Base-by-base conservation (phyloP, 208 protist genomes). In the Crithidia thermophila region DNA sequence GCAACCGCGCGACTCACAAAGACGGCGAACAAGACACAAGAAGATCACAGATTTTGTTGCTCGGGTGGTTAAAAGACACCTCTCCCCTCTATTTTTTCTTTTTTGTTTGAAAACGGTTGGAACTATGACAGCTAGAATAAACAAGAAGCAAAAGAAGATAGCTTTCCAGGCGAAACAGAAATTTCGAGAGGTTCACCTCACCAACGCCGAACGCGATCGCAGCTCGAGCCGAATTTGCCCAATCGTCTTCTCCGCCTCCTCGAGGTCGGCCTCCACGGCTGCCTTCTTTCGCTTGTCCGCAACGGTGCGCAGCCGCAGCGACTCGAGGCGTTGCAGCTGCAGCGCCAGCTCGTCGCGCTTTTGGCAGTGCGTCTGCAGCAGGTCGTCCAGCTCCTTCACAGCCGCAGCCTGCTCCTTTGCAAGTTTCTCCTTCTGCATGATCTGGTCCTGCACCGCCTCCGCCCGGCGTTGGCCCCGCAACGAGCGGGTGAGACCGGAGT, bases 241-340 rank as follows among this genome's bases (percentile, higher is more conserved):
- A 56, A 94, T 84, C 3, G 57, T 47, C 20, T 73, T 59, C 46
- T 94, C 81, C 25, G 77, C 78, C 13, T 68, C 70, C 37, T 76
- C 73, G 9, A 94, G 65, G 7, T 72, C 66, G 5, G 52, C 25
- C 47, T 94, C 85, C 28, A 85, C 37, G 0, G 73, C 34, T 7
- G 70, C 73, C 42, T 87, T 86, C 60, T 79, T 82, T 42, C 70
- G 59, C 25, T 80, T 56, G 30, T 90, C 83, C 20, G 77, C 63
- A 0, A 79, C 84, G 7, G 73, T 90, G 37, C 86, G 83, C 39
- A 77, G 46, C 9, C 84, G 75, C 16, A 63, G 53, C 36, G 61
- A 67, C 57, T 94, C 85, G 20, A 94, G 70, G n/a, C 82, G 82
- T 67, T 79, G 75, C 16, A 94, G 68, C 42, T 85, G 47, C 18